Evolutionary conservation across 495 filamentous ascomycete genomes (phyloP).

Genomic region (Rhizodiscina lignyota): DNA sequence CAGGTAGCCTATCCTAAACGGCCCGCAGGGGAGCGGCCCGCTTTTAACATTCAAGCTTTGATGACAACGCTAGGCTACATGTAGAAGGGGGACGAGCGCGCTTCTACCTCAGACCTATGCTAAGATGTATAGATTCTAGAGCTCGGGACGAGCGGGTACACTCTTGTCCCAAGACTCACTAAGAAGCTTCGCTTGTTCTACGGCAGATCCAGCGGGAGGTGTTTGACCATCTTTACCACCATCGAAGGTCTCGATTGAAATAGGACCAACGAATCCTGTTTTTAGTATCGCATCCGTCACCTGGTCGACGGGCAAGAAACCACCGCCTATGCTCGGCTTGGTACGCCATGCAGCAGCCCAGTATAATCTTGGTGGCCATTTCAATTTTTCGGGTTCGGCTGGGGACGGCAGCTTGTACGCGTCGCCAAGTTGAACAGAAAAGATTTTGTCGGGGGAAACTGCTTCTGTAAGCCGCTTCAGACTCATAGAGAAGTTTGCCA

Average conservation of each 20-base stretch:
- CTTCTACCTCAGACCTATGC: no score
- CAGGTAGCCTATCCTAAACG: no score
- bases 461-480: slow-evolving; percentile 35
- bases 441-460: slow-evolving; percentile 56
- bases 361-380: slow-evolving; percentile 40
- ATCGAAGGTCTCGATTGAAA: slow-evolving; percentile 69
- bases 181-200: no score
- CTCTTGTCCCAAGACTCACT: no score
- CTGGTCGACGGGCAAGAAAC: slow-evolving; percentile 52
- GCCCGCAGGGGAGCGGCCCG: no score
- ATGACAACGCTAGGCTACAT: no score
- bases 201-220: no score
- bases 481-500: slow-evolving; percentile 31
- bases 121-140: no score
- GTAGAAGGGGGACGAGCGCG: no score
- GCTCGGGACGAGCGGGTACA: no score
- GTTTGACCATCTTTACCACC: no score
- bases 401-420: slow-evolving; percentile 46
- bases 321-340: slow-evolving; percentile 51
- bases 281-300: slow-evolving; percentile 47
- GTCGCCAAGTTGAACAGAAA: slow-evolving; percentile 59
- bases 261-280: slow-evolving; percentile 58
- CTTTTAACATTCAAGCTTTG: no score
- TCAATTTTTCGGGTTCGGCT: slow-evolving; percentile 26
- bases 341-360: slow-evolving; percentile 64